Evolutionary conservation across 257 asterid genomes (phyloP).

Genomic region (Gentiana macrophylla): DNA sequence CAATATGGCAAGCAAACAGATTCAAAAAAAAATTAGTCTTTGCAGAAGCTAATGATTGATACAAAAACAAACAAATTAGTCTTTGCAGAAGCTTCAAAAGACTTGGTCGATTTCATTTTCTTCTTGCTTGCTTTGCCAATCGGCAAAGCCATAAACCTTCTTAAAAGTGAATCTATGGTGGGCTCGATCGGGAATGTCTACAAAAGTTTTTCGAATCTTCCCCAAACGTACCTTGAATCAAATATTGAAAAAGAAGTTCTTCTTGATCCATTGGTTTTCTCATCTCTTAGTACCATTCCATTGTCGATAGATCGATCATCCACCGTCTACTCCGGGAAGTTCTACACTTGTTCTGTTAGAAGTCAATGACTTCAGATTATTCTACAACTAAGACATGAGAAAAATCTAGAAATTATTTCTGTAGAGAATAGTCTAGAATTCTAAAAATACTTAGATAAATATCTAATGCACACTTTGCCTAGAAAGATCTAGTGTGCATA

Average conservation of each 20-base stretch:
- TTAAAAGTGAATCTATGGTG: neutral
- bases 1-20: neutral
- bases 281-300: neutral
- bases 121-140: constrained; percentile 8
- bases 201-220: neutral
- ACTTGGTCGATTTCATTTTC: constrained; percentile 9
- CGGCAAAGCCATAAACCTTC: neutral
- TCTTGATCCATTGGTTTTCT: neutral
- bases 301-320: neutral
- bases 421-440: too few species aligned
- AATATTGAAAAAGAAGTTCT: neutral
- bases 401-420: too few species aligned
- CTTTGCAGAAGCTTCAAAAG: constrained; percentile 8
- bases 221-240: neutral
- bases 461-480: too few species aligned
- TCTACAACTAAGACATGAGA: too few species aligned
- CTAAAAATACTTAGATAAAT: too few species aligned
- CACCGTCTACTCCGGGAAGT: too few species aligned
- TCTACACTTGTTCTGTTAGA: too few species aligned
- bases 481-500: too few species aligned
- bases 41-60: neutral
- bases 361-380: too few species aligned
- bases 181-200: constrained; percentile 8
- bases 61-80: neutral
- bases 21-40: neutral